Conservation (phyloP, 306 rosid genomes). For the Prunus mume region DNA sequence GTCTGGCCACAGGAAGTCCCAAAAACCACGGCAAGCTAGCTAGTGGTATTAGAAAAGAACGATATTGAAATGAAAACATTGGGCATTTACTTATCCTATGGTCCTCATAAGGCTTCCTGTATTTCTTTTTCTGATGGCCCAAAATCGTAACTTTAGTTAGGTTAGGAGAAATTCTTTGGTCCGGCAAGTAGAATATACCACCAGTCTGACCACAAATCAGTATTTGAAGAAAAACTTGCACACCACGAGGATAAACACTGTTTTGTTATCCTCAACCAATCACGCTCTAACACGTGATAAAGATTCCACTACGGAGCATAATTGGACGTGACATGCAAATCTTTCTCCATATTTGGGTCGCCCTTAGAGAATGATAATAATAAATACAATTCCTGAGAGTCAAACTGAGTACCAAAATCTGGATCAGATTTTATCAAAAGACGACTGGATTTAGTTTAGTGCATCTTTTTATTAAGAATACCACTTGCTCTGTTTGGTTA, state of each 20-base stretch:
- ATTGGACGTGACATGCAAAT: too few relatives aligned
- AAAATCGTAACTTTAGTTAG: too few relatives aligned
- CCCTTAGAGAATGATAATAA: neutral
- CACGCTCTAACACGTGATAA: too few relatives aligned
- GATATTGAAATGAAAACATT: neutral
- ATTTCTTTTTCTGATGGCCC: too few relatives aligned
- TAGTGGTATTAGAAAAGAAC: neutral
- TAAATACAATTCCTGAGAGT: too few relatives aligned
- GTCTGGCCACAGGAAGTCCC: neutral
- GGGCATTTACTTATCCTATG: neutral
- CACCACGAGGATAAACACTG: accelerated
- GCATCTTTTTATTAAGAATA: neutral
- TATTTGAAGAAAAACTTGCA: too few relatives aligned
- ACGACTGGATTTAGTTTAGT: neutral
- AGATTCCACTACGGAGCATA: too few relatives aligned
- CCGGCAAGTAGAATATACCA: too few relatives aligned
- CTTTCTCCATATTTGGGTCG: neutral
- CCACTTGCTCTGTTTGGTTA: neutral
- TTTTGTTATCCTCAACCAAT: too few relatives aligned
- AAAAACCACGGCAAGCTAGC: conserved; percentile 27
- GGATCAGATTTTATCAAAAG: neutral
- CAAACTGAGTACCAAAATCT: neutral
- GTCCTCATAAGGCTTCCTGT: too few relatives aligned
- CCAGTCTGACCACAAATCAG: too few relatives aligned
- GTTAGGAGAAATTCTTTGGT: too few relatives aligned